Conservation (phyloP, 306 rosid species). For the Sindora glabra region DNA sequence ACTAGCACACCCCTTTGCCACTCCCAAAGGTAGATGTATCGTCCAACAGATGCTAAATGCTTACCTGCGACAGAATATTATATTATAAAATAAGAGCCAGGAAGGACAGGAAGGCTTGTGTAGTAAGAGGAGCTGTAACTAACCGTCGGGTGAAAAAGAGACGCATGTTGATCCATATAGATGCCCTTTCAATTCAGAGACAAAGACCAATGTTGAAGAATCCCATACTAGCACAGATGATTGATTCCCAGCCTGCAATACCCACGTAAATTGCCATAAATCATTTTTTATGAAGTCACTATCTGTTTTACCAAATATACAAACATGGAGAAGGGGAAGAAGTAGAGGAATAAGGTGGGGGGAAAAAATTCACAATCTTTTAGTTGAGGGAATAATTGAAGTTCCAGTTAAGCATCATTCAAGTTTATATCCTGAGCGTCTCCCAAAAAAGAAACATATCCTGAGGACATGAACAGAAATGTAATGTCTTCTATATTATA, state of each 20-base stretch:
- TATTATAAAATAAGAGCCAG: constrained; percentile 14
- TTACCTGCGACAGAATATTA: constrained; percentile 40
- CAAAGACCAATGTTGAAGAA: constrained; percentile 24
- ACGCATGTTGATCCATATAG: constrained; percentile 53
- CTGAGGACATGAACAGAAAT: not conserved
- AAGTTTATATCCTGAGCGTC: constrained; percentile 2
- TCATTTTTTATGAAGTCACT: constrained; percentile 1
- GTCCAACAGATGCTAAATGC: constrained; percentile 66
- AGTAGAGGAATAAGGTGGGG: not conserved
- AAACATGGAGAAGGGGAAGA: not conserved
- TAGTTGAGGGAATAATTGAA: not conserved
- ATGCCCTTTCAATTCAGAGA: constrained; percentile 65
- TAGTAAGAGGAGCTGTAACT: constrained; percentile 17
- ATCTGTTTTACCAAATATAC: not conserved
- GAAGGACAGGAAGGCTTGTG: not conserved
- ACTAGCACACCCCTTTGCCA: constrained; percentile 47
- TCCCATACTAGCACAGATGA: constrained; percentile 69
- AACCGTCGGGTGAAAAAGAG: constrained; percentile 74
- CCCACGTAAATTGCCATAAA: constrained; percentile 13
- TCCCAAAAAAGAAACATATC: too few relatives aligned
- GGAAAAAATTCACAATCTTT: not conserved
- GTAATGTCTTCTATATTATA: not conserved
- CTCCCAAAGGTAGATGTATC: constrained; percentile 62
- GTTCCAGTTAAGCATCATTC: not conserved
- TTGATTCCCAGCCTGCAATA: constrained; percentile 62